Percentiles rank a stretch among this genome's conserved stretches.
phyloP scores from a whole-genome alignment of 768 basidiomycete species.

The Boletus edulis region DNA sequence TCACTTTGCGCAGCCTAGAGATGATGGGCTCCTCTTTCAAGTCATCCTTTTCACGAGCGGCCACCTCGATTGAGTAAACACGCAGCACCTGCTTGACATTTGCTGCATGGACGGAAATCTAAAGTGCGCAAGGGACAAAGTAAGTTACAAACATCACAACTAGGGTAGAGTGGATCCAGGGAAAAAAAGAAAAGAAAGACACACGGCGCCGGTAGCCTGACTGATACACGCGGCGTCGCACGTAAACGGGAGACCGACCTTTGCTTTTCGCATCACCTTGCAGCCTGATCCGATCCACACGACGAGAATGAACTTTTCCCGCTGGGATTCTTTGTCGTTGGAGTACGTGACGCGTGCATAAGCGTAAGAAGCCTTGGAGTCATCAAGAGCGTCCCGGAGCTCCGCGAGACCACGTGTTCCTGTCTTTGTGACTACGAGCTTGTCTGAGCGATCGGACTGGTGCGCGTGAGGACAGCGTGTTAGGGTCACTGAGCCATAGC shows the following conservation, averaged over 20 bases:
- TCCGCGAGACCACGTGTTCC: conserved; percentile 80
- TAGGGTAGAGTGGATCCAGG: conserved; percentile 19
- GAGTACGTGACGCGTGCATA: conserved; percentile 83
- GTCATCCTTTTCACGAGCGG: conserved; percentile 80
- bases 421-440: conserved; percentile 70
- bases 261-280: conserved; percentile 91
- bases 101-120: conserved; percentile 91
- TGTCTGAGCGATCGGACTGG: conserved; percentile 76
- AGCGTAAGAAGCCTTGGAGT: conserved; percentile 75
- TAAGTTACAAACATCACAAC: conserved; percentile 29
- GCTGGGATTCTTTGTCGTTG: conserved; percentile 81
- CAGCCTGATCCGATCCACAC: conserved; percentile 80
- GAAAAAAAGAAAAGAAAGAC: not conserved
- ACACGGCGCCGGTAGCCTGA: conserved; percentile 8
- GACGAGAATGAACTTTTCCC: conserved; percentile 88
- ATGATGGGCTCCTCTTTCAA: conserved; percentile 87
- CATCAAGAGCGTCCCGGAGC: conserved; percentile 67
- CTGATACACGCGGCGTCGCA: conserved; percentile 15
- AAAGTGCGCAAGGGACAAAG: conserved; percentile 17
- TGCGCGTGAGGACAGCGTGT: conserved; percentile 20
- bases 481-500: conserved; percentile 3
- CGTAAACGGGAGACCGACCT: conserved; percentile 49
- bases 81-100: conserved; percentile 83
- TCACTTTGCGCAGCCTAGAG: conserved; percentile 74
- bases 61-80: conserved; percentile 83